Base-by-base conservation (phyloP, 2,329 filamentous ascomycete genomes). In the Aureobasidium sp. region DNA sequence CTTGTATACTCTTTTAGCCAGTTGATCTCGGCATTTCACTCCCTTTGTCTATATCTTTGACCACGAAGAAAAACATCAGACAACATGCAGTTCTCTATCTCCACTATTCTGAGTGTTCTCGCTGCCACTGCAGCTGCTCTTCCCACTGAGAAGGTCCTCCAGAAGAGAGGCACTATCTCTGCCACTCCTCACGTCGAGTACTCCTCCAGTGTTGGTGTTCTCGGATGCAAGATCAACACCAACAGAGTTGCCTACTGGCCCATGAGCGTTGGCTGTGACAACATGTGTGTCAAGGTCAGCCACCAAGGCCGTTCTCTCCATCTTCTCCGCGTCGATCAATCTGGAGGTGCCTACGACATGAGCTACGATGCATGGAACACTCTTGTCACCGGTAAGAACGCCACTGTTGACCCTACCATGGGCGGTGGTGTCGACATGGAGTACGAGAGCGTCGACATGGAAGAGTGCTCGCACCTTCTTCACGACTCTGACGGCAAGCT, bases 241-340 rank as follows among this genome's bases (percentile, higher is more conserved):
- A 80, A 85, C 75, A 81, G 82, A 47, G 77, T 85, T 41, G 83
- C 83, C 64, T 86, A 86, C 77, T 86, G 81, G 81, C 83, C 83
- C 7, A 69, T 68, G 29, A 69, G 75, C 5, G 75, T 82, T 52
- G 76, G 77, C 74, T 86, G 83, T 75, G 74, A 79, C 73, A 77
- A 81, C 69, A 76, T 85, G 66, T 86, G 83, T 72, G 74, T 85
- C 67, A 78, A 79, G 70, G 73, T 85, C 64, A 77, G 74, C 62
- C 47, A 64, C 57, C 53, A 58, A 30, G 79, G 72, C 61, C 79
- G 81, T 63, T 75, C 72, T 42, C 71, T 86, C 62, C 77, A 83
- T 66, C 81, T 90, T 59, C 78, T 86, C 63, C 78, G 78, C 69
- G 74, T 86, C 65, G 83, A 85, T 74, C 71, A 75, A 57, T 85